A percentile compares a stretch with the other conserved stretches of the same genome.
Evolutionary conservation across 139 green algal species (phyloP).

Genomic region (Desmodesmus armatus): DNA sequence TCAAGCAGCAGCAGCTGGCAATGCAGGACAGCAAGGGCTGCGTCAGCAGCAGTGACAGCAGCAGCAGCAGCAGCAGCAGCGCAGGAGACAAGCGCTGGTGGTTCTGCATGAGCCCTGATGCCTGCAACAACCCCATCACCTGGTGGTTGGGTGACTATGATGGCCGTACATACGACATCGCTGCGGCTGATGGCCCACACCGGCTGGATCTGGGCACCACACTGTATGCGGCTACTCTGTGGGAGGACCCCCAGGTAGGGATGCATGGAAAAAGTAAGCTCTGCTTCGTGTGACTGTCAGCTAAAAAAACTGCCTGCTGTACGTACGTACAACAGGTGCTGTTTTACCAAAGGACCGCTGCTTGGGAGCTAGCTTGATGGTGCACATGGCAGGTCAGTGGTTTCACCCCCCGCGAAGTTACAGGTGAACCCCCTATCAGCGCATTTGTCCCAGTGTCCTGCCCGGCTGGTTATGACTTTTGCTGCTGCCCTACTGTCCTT

Average conservation of each 20-base stretch:
- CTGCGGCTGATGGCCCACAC: constrained; percentile 21
- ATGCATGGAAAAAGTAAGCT: neutral
- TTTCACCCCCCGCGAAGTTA: too few relatives aligned
- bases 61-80: constrained; percentile 15
- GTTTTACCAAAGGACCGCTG: too few relatives aligned
- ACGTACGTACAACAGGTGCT: too few relatives aligned
- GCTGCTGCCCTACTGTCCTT: too few relatives aligned
- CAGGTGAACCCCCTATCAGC: too few relatives aligned
- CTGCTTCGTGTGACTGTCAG: too few relatives aligned
- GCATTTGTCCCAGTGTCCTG: too few relatives aligned
- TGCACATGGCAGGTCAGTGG: too few relatives aligned
- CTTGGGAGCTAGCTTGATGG: too few relatives aligned
- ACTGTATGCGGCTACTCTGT: constrained; percentile 62
- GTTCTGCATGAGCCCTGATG: constrained; percentile 55
- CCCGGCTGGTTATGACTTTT: too few relatives aligned
- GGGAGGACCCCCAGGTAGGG: constrained; percentile 53
- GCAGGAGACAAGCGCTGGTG: constrained; percentile 31
- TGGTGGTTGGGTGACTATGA: constrained; percentile 58
- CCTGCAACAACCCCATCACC: constrained; percentile 53
- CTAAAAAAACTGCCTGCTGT: too few relatives aligned
- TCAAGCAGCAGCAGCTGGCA: neutral
- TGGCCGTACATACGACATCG: constrained; percentile 50
- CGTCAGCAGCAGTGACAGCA: neutral
- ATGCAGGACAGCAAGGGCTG: neutral
- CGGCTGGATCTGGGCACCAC: constrained; percentile 63